Evolutionary conservation across 164 flowering plant species (phyloP), one percentile per base, ranked within the genome.

Genomic region (Stephania yunnanensis): DNA sequence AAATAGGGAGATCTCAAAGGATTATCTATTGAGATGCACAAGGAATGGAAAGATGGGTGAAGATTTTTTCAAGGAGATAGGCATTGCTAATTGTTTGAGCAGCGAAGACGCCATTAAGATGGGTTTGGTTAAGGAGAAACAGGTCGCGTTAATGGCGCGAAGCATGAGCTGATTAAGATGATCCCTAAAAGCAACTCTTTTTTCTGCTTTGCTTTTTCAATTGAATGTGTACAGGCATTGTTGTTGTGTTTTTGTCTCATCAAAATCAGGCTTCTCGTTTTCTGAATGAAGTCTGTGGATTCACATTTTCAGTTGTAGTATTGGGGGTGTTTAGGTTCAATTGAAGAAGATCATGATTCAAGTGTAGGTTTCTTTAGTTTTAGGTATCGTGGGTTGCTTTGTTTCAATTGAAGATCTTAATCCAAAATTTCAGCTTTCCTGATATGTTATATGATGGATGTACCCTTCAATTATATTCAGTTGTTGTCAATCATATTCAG

Each of bases 1-100:
- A 50, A 75, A 75, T 17, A 87, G 87, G 15, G 84, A 79, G 69
- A 79, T 93, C 31, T 80, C 87, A 7, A 48, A 69, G 44, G 77
- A 79, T 78, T 83, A 71, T 10, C 80, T 76, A 10, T 65, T 74
- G 4, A 67, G 76, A 12, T 71, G 74, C 4, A 42, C 53, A 11
- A 68, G 9, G 13, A 73, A 78, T 22, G 83, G 67, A 19, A 69
- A 0, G 30, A 22, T 83, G 79, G 77, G 42, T 36, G 42, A 84
- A 63, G 85, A 85, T 69, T 77, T 83, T 77, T 77, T 83, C 10
- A 48, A 71, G 15, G 74, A 63, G 52, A 46, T 65, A 15, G 78
- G 69, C 58, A 52, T 76, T 30, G 75, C 78, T 58, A 74, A 74
- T 74, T 50, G 63, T 64, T 67, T 68, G 69, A 75, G 55, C 67